These are phyloP conservation scores for Aschersonia sp. DNA, from an alignment of 2,329 filamentous ascomycete genomes.

Conservation along the genomic window DNA sequence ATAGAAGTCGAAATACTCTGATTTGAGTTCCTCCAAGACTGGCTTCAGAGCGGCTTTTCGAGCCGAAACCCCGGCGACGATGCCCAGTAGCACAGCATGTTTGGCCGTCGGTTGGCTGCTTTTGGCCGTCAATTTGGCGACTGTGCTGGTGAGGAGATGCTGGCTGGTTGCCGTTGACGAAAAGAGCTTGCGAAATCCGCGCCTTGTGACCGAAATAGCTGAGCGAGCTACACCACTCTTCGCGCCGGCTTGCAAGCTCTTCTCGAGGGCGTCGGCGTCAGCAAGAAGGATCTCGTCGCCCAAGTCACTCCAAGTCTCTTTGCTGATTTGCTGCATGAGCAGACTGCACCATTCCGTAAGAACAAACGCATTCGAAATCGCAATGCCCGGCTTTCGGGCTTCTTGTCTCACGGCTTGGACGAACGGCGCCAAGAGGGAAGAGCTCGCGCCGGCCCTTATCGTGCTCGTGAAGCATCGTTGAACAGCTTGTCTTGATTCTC, in stretches of 20 bases:
- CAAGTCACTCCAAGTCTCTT: conserved; percentile 48
- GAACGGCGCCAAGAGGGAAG: conserved; percentile 46
- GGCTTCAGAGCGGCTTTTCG: conserved; percentile 51
- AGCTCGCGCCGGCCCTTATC: conserved; percentile 39
- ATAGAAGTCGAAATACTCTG: conserved; percentile 69
- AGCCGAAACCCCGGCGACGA: conserved; percentile 74
- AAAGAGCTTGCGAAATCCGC: conserved; percentile 64
- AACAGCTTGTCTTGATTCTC: conserved; percentile 67
- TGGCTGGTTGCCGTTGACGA: conserved; percentile 39
- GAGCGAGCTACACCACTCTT: conserved; percentile 55
- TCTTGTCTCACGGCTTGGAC: conserved; percentile 56
- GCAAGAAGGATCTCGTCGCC: conserved; percentile 51
- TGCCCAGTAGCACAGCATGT: conserved; percentile 66
- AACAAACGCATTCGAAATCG: conserved; percentile 70
- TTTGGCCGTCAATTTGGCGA: conserved; percentile 57
- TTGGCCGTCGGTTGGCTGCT: conserved; percentile 45
- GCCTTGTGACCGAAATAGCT: conserved; percentile 62
- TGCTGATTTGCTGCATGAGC: conserved; percentile 56
- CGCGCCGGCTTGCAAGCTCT: conserved; percentile 52
- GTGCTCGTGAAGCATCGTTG: conserved; percentile 64
- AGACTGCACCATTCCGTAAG: conserved; percentile 81
- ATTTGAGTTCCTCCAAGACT: conserved; percentile 48
- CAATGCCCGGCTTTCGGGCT: conserved; percentile 61
- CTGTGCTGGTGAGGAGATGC: conserved; percentile 45
- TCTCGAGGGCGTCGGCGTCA: conserved; percentile 62